Percentiles rank a stretch among this genome's conserved stretches.
phyloP scores from a whole-genome alignment of 306 rosid species.

The apple (Malus domestica) region ASM211411v1 NC_041798.1:20746001-20746500 shows the following conservation, averaged over 20 bases:
- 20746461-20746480: slow-evolving; percentile 14
- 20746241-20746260: slow-evolving; percentile 64
- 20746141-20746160: slow-evolving; percentile 39
- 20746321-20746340: slow-evolving; percentile 34
- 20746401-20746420: background rate
- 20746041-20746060: slow-evolving; percentile 56
- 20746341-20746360: slow-evolving; percentile 39
- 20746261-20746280: slow-evolving; percentile 60
- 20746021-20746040: slow-evolving; percentile 65
- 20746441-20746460: slow-evolving; percentile 23
- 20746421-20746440: slow-evolving; percentile 16
- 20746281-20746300: slow-evolving; percentile 62
- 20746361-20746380: slow-evolving; percentile 32
- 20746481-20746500: background rate
- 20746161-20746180: slow-evolving; percentile 36
- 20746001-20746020: slow-evolving; percentile 74
- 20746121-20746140: slow-evolving; percentile 44
- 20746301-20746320: slow-evolving; percentile 29
- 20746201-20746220: slow-evolving; percentile 42
- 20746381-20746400: slow-evolving; percentile 9
- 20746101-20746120: slow-evolving; percentile 64
- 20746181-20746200: slow-evolving; percentile 78
- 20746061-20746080: slow-evolving; percentile 84
- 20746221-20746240: slow-evolving; percentile 43
- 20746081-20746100: slow-evolving; percentile 61